Evolutionary conservation across 805 yeast species (phyloP).

Genomic region (Starmerella etchellsii): DNA sequence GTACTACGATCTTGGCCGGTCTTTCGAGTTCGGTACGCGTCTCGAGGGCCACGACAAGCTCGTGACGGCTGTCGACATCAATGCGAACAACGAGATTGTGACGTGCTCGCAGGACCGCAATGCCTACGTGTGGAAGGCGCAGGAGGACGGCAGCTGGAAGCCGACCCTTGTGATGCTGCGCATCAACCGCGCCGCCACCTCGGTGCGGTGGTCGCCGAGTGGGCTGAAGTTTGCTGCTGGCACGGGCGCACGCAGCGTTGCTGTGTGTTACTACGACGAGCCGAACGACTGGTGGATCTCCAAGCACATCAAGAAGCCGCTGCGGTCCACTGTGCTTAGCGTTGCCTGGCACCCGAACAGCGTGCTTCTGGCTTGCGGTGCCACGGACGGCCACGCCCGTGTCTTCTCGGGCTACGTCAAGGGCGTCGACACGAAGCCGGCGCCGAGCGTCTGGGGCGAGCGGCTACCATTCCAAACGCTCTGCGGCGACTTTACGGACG

Average conservation of each 20-base stretch:
- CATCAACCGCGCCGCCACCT: conserved; percentile 90
- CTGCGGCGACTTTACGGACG: conserved; percentile 64
- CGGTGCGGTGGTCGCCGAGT: conserved; percentile 86
- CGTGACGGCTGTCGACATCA: conserved; percentile 87
- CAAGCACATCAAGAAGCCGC: conserved; percentile 91
- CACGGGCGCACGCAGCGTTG: conserved; percentile 84
- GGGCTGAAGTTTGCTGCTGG: conserved; percentile 97
- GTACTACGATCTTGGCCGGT: conserved; percentile 40
- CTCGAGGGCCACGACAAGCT: conserved; percentile 55
- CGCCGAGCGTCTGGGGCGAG: conserved; percentile 80
- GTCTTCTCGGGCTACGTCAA: conserved; percentile 83
- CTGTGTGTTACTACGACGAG: conserved; percentile 88
- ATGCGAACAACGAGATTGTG: conserved; percentile 67
- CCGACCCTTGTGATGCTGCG: conserved; percentile 87
- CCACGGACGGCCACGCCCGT: conserved; percentile 84
- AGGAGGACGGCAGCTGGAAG: conserved; percentile 48
- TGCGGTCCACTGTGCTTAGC: conserved; percentile 70
- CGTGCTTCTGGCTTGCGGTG: conserved; percentile 77
- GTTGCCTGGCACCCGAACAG: conserved; percentile 90
- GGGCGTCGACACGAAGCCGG: conserved; percentile 75
- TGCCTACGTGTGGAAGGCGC: conserved; percentile 89
- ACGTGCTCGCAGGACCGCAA: conserved; percentile 97
- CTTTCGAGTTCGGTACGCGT: conserved; percentile 51
- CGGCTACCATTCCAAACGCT: conserved; percentile 87
- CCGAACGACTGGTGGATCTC: conserved; percentile 99